Evolutionary conservation across 2,329 filamentous ascomycete genomes (phyloP), one percentile per base, ranked within the genome.

Genomic region (Grosmannia clavigera): DNA sequence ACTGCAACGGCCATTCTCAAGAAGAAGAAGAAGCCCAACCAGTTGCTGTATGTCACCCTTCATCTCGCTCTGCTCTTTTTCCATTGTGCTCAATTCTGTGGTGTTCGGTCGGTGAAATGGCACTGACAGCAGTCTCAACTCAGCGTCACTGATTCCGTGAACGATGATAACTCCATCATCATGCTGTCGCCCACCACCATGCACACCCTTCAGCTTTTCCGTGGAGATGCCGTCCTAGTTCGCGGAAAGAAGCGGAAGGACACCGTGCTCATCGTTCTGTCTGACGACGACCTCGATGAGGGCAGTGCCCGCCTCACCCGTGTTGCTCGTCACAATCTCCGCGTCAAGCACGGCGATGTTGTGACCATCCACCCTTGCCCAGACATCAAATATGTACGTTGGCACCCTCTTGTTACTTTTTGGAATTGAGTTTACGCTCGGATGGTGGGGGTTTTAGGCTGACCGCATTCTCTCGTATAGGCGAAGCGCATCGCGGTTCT

Each of bases 1-100:
- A 90, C 87, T 64, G 85, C 94, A 58, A 99, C 94, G 54, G 94
- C 94, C 67, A 99, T 99, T 69, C 84, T 99, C 70, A 97, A 96
- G 81, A 97, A 97, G 84, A 99, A 99, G 88, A 99, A 99, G 92
- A 99, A 99, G 90, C 92, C 92, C 69, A 99, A 99, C 78, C 95
- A 92, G 71, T 78, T 99, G 74, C 95, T 99, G 91, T 95, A 81
- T 75, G 68, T 65, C 11, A 35, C 29, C 46, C n/a, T 38, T 27
- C 7, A 16, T 25, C 9, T n/a, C 4, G 38, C 5, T 5, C 5
- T 12, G 16, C 35, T 38, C 19, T 33, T 12, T 40, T 22, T 29
- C 5, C 14, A 16, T 33, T 19, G 9, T 55, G 11, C n/a, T 10
- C 9, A 22, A 5, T 19, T 14, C 50, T 33, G 14, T 4, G 25